Evolutionary conservation across 1,284 basidiomycete species (phyloP), one percentile per base, ranked within the genome.

Genomic region (Cryptococcus sp.): DNA sequence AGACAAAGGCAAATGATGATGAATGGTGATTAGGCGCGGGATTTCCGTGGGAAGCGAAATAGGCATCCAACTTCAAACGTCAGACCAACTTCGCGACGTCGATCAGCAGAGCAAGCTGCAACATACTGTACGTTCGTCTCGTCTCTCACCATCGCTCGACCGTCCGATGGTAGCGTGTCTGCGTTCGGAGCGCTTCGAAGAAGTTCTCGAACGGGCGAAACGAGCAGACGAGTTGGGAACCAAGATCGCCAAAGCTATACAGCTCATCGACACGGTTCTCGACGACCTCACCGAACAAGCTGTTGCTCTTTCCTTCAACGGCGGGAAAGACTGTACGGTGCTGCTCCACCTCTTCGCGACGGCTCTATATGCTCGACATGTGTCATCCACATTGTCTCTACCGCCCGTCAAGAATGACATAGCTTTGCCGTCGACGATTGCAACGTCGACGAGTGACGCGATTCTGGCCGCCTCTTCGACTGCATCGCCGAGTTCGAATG

Each of bases 241-340:
- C 4, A 75, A 82, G 56, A 83, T 93, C 35, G 80, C 79, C 56
- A 82, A 87, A 64, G 89, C 90, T 0, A 68, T 92, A 48, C 73
- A 79, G 24, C 85, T 92, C 46, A 86, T 94, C 40, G 83, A 91
- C 60, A 68, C 80, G 18, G 82, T 83, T 32, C 67, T 94, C 35
- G 81, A 86, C 54, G 75, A 77, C 41, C 82, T 86, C 55, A 83
- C 87, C 32, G 78, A 80, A 63, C 79, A 84, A 35, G 77, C 78
- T 45, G 74, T 90, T 14, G 85, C 87, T 5, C 77, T 98, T 45
- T 95, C 90, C 70, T 98, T 97, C 76, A 98, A 98, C 60, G 94
- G 94, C 12, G 94, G 94, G 38, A 98, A 98, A 71, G 94, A 98
- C 67, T 97, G 92, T 92, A 60, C 62, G 0, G 92, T 97, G 11